Conservation (phyloP, 1,139 yeast genomes). For the Candida tetrigidarum region DNA sequence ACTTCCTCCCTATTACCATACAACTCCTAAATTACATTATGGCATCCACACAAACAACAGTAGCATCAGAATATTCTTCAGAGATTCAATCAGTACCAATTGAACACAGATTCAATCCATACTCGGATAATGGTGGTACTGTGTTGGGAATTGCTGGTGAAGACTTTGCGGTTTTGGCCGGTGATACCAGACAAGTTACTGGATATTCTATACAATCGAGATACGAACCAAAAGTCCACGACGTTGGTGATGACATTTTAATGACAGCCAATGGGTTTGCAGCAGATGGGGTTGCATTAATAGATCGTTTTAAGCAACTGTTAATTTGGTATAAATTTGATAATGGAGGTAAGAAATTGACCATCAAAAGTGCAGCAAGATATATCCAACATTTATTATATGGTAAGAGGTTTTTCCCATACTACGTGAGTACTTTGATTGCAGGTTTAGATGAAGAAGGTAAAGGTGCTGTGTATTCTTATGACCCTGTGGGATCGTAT, state of each 20-base stretch:
- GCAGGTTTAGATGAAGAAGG: constrained; percentile 97
- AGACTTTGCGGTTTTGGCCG: constrained; percentile 96
- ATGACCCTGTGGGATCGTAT: constrained; percentile 97
- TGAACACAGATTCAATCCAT: constrained; percentile 95
- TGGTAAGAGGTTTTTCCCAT: constrained; percentile 95
- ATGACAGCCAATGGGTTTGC: constrained; percentile 96
- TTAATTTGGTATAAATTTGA: constrained; percentile 95
- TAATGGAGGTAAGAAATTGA: constrained; percentile 71
- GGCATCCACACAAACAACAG: constrained; percentile 34
- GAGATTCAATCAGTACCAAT: constrained; percentile 66
- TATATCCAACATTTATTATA: constrained; percentile 88
- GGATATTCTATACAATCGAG: constrained; percentile 95
- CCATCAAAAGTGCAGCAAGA: constrained; percentile 81
- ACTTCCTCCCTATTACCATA: neutral
- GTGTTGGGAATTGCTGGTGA: constrained; percentile 97
- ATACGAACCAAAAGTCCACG: constrained; percentile 87
- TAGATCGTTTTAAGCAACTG: constrained; percentile 74
- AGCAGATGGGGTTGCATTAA: constrained; percentile 90
- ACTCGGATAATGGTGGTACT: constrained; percentile 97
- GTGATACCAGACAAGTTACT: constrained; percentile 95
- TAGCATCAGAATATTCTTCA: constrained; percentile 63
- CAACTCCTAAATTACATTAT: constrained; percentile 3
- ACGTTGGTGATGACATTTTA: constrained; percentile 86
- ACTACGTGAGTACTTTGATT: constrained; percentile 91
- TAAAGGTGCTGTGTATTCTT: constrained; percentile 92